Evolutionary conservation across 306 rosid genomes (phyloP).

Genomic region (Betula pendula): DNA sequence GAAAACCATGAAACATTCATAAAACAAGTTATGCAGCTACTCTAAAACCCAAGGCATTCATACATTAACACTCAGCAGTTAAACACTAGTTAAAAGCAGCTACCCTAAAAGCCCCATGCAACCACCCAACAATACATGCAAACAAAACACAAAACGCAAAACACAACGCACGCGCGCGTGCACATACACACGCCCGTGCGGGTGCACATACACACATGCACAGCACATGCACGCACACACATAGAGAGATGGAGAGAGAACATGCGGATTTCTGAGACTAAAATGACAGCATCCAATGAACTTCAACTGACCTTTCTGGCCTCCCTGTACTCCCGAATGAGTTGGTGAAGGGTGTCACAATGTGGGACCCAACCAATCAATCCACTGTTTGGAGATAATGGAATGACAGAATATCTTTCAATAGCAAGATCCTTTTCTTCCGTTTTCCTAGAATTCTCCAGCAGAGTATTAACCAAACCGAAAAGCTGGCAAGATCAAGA

Average conservation of each 20-base stretch:
- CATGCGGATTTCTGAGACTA: neutral
- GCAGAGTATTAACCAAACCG: conserved; percentile 93
- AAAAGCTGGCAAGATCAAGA: conserved; percentile 62
- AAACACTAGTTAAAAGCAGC: neutral
- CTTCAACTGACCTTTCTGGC: conserved; percentile 79
- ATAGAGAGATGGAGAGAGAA: neutral
- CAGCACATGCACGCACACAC: neutral
- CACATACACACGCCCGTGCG: neutral
- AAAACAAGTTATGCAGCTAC: conserved; percentile 13
- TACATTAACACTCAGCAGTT: no score
- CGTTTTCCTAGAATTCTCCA: conserved; percentile 83
- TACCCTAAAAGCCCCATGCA: conserved; percentile 1
- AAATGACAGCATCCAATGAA: conserved; percentile 8
- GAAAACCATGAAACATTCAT: conserved; percentile 36
- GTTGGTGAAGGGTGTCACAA: conserved; percentile 88
- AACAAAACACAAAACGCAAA: neutral
- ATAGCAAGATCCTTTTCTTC: conserved; percentile 83
- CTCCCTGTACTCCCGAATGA: conserved; percentile 89
- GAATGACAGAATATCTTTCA: conserved; percentile 84
- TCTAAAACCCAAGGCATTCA: neutral
- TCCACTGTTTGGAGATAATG: conserved; percentile 97
- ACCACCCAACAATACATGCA: conserved; percentile 6
- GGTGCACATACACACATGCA: neutral
- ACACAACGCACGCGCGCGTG: neutral
- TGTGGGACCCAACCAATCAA: conserved; percentile 97